Conservation (phyloP, 208 protist species). For the Spongospora subterranea region DNA sequence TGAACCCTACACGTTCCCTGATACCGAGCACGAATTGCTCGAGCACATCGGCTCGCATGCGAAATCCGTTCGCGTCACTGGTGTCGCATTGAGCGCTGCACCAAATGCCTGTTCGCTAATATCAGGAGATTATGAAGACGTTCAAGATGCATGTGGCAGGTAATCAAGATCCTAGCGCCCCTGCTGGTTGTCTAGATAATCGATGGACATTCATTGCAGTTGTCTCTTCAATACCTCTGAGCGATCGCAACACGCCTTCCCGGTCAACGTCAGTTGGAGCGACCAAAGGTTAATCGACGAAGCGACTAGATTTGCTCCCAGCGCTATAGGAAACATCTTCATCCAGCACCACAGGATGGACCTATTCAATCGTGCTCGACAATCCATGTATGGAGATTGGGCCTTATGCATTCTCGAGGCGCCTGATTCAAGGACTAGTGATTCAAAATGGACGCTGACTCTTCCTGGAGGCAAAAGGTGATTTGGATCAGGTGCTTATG, state of each 20-base stretch:
- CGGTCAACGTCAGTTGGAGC: not conserved
- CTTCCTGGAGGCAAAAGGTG: slow-evolving; percentile 33
- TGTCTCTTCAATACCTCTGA: not conserved
- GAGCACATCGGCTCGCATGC: not conserved
- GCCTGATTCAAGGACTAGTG: not conserved
- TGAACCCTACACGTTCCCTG: not conserved
- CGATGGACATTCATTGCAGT: not conserved
- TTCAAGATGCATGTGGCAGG: not conserved
- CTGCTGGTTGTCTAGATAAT: not conserved
- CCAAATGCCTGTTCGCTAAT: not conserved
- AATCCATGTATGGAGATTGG: not conserved
- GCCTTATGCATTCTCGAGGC: not conserved
- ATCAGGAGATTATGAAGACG: not conserved
- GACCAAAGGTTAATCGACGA: not conserved
- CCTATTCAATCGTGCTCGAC: not conserved
- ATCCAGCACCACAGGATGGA: not conserved
- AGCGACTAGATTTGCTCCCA: not conserved
- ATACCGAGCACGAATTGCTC: slow-evolving; percentile 11
- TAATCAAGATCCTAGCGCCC: not conserved
- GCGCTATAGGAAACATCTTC: not conserved
- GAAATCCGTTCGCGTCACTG: not conserved
- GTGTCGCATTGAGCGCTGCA: not conserved
- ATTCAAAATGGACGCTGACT: not conserved
- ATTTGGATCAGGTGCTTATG: not conserved
- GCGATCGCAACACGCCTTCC: not conserved